phyloP scores from a whole-genome alignment of 2,329 filamentous ascomycete genomes.

The Pyrenophora teres region DNA sequence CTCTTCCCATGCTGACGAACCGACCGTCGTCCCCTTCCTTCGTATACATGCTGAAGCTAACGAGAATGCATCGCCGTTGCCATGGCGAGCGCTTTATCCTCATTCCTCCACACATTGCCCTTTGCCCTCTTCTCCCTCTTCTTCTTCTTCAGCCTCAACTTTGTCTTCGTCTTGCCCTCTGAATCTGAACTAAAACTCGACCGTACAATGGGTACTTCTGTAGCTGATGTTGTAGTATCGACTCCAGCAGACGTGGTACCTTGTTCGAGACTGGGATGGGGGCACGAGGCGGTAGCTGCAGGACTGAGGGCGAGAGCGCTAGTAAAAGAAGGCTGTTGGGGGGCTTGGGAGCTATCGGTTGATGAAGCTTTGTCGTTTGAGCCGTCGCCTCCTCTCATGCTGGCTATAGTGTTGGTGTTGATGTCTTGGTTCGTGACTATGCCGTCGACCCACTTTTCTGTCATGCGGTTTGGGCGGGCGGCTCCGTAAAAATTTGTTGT shows the following conservation, averaged over 20 bases:
- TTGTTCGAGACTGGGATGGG: too few relatives aligned
- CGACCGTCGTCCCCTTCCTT: too few relatives aligned
- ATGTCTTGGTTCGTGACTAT: background rate
- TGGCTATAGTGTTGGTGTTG: background rate
- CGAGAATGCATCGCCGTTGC: background rate
- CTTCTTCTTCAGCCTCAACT: background rate
- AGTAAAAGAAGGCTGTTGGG: too few relatives aligned
- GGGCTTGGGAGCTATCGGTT: background rate
- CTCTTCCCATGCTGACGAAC: too few relatives aligned
- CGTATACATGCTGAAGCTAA: too few relatives aligned
- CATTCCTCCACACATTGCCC: background rate
- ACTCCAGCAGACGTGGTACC: background rate
- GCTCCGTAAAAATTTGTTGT: background rate
- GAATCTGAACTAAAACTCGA: conserved; percentile 7
- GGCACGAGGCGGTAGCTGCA: too few relatives aligned
- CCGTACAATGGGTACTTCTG: background rate
- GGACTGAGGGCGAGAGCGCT: too few relatives aligned
- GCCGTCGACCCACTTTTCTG: background rate
- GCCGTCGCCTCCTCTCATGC: background rate
- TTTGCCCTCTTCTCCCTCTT: background rate
- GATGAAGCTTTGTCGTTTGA: too few relatives aligned
- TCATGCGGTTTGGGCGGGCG: background rate
- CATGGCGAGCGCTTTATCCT: conserved; percentile 5
- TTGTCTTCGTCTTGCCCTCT: background rate
- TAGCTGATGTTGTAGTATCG: background rate